Base-by-base conservation (phyloP, 257 asterid genomes). In the Solanum corneliomulleri region DNA sequence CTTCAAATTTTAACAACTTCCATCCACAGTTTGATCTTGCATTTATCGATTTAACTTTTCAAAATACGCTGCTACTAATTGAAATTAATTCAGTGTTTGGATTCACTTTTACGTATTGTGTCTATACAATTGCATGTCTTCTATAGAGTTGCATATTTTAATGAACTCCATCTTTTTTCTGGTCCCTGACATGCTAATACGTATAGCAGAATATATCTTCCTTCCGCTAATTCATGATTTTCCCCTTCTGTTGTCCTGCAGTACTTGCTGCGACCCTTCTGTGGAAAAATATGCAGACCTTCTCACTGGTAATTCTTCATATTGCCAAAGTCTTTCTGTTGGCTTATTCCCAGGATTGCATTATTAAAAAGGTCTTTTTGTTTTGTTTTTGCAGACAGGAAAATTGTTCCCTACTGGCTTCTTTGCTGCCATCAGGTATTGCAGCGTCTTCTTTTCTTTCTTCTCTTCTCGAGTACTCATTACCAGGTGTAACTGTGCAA, bases 351-450 rank as follows among this genome's bases (percentile, higher is more conserved):
- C 0, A 11, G 10, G 62, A 42, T 78, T 82, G 86, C 69, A 21
- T 88, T 45, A 52, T 81, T 86, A 16, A 78, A 49, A 70, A 21
- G 21, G 42, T 14, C 12, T 35, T 31, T 88, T 82, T 56, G 25
- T 89, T 18, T 49, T 29, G 20, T 76, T 41, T 12, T 25, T 80
- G 90, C 97, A 94, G 97, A 89, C 91, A 1, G 87, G 89, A 85
- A 95, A 88, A 82, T 45, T 94, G 86, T 94, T 95, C 89, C 99
- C 98, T 2, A 45, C 92, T 4, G 98, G 93, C 89, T 85, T 94
- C 81, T 93, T 91, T 87, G 90, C 90, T 88, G 92, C 88, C 90
- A 88, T 94, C 88, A 95, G 99, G 99, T 97, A 93, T 78, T 47
- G 21, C 33, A 45, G 27, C 69, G 39, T 77, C 86, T 56, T 80